Evolutionary conservation across 176 grass and related monocot species (phyloP), one percentile per base, ranked within the genome.

Genomic region (Guadua angustifolia): DNA sequence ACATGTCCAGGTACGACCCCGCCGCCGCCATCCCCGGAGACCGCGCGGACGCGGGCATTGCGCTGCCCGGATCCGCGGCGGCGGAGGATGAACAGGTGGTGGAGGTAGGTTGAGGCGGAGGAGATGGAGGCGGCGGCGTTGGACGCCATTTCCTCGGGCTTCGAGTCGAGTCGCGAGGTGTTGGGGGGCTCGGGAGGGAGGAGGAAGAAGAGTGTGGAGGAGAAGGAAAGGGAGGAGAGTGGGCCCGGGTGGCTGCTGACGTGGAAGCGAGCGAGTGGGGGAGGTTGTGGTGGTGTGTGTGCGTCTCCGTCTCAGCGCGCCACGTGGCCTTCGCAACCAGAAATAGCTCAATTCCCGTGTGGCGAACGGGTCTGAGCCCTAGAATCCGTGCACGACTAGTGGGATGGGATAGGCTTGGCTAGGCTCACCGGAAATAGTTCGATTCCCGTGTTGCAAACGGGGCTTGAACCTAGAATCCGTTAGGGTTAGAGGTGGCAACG

Each of bases 1-100:
- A 94, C 78, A 94, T 93, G 69, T 79, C 86, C 32, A 93, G 92
- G 87, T 92, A 94, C 63, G 87, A 82, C 8, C 75, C 46, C 76
- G 26, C 55, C 33, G 4, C 16, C 70, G 4, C 83, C 77, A 71
- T 50, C 79, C 1, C 71, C 21, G 19, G 45, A 17, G 24, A 65
- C 55, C 55, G 62, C 75, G 74, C 73, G 73, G 72, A 51, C 32
- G 24, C 63, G n/a, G 44, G 14, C 32, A 57, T 33, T 42, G 64
- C 82, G 81, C 6, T 26, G 53, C 5, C 6, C 29, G 36, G 10
- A 12, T n/a, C 53, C 57, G 5, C 18, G 21, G 50, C 10, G 21
- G 74, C 73, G 73, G 57, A 59, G 38, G 44, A 44, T 79, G 62
- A 86, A 38, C 1, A 39, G 75, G 53, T 35, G 65, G 35, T n/a